Conservation (phyloP, 1,284 basidiomycete genomes). For the Ceratobasidium sp. region DNA sequence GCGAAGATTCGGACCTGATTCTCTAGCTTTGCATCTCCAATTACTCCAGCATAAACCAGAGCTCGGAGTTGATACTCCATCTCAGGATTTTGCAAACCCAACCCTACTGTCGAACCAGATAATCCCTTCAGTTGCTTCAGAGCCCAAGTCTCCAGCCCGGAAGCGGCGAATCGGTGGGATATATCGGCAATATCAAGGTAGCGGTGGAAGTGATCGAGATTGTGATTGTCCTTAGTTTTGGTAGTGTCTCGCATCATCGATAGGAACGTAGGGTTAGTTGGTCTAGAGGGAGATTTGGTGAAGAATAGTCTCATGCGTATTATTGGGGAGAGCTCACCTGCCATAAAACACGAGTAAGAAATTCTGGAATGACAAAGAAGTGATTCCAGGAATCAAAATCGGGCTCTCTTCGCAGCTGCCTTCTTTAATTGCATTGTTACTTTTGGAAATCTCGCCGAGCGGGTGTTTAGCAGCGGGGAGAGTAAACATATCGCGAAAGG, state of each 20-base stretch:
- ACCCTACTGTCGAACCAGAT: background rate
- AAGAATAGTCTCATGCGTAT: too few relatives aligned
- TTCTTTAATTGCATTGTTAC: background rate
- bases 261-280: too few relatives aligned
- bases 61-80: background rate
- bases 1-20: slow-evolving; percentile 13
- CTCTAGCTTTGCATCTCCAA: slow-evolving; percentile 6
- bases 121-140: slow-evolving; percentile 1
- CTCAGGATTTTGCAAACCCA: background rate
- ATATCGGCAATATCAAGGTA: slow-evolving; percentile 20
- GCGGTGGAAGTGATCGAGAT: background rate
- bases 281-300: too few relatives aligned
- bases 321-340: too few relatives aligned
- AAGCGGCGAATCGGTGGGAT: slow-evolving; percentile 6
- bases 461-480: background rate
- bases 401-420: slow-evolving; percentile 15
- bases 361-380: too few relatives aligned
- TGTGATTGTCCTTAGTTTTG: background rate
- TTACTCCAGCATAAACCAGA: slow-evolving; percentile 12
- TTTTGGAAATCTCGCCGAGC: background rate
- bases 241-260: too few relatives aligned
- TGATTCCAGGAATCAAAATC: background rate
- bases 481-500: slow-evolving; percentile 12
- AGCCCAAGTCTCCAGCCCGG: slow-evolving; percentile 5
- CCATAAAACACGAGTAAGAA: too few relatives aligned